Evolutionary conservation across 495 filamentous ascomycete genomes (phyloP), one percentile per base, ranked within the genome.

Genomic region (Trichoderma virens): DNA sequence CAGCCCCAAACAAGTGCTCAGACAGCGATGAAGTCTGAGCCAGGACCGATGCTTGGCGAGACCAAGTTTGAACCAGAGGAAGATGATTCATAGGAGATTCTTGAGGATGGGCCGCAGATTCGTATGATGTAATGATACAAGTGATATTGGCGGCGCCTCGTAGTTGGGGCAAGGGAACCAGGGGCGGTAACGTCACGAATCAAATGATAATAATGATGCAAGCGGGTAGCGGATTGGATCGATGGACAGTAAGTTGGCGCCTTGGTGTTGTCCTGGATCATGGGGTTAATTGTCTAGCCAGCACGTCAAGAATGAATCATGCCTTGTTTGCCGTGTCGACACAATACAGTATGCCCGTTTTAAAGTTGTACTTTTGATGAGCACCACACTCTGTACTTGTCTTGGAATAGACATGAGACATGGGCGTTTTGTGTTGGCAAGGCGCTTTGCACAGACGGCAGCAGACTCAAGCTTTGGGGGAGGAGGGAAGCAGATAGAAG

Each of bases 61-160:
- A 90, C 87, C 31, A 85, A 74, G 65, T 90, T 89, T 69, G 84
- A 83, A 30, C 87, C 87, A 6, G 87, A 90, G 59, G 76, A 83
- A 63, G 83, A 83, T 61, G 76, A 70, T 76, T 56, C 27, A 56
- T 27, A 56, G 23, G 25, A 30, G 25, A 30, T 27, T 30, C 8
- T 28, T 5, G 18, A 6, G 51, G 27, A 16, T 28, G 25, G 25
- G 51, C 16, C 43, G 38, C 0, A 41, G 4, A 8, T 41, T 41
- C 18, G 38, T 41, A 11, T 39, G 38, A 16, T 41, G 4, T 18
- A 41, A 51, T 25, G 45, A 25, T 20, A 8, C 9, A 20, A 2
- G 18, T 51, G 45, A 51, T 51, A 51, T 25, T 20, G 45, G 45
- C 7, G 45, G 45, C 45, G 45, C 45, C 45, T 51, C 16, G n/a